Conservation (phyloP, 306 rosid species). For the Begonia fuchsioides region DNA sequence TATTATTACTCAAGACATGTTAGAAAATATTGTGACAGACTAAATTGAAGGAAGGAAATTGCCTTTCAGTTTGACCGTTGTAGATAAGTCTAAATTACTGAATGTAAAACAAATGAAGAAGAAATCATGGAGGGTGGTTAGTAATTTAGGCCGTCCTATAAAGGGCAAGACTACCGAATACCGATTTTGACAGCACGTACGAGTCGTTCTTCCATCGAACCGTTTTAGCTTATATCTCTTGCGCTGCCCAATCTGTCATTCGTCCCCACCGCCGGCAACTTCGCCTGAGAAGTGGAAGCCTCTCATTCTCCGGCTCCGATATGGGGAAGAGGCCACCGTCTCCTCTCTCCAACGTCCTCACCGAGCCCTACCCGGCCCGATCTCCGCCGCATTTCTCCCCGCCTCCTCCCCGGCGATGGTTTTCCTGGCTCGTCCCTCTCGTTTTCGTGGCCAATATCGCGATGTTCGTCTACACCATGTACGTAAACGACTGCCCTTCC, state of each 20-base stretch:
- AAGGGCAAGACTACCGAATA: conserved; percentile 37
- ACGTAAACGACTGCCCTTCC: conserved; percentile 52
- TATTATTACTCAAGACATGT: too few relatives aligned
- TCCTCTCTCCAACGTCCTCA: conserved; percentile 29
- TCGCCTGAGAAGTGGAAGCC: conserved; percentile 1
- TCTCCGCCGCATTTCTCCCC: conserved; percentile 27
- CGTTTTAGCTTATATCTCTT: conserved; percentile 13
- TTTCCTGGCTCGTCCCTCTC: conserved; percentile 60
- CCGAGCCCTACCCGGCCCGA: conserved; percentile 14
- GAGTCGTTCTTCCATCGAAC: conserved; percentile 16
- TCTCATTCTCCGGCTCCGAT: not conserved
- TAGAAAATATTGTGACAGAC: too few relatives aligned
- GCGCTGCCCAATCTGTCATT: conserved; percentile 7
- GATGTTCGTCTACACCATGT: conserved; percentile 45
- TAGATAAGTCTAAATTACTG: too few relatives aligned
- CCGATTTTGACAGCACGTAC: conserved; percentile 16
- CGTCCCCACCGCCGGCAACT: conserved; percentile 1
- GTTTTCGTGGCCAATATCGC: conserved; percentile 27
- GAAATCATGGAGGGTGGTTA: too few relatives aligned
- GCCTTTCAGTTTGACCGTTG: too few relatives aligned
- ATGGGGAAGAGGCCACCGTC: conserved; percentile 47
- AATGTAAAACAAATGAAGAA: too few relatives aligned
- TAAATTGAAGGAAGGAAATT: too few relatives aligned
- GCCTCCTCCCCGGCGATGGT: conserved; percentile 35
- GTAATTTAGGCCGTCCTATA: conserved; percentile 12